Conservation (phyloP, 352 stramenopile genomes). For the Phytopythium boreale region DNA sequence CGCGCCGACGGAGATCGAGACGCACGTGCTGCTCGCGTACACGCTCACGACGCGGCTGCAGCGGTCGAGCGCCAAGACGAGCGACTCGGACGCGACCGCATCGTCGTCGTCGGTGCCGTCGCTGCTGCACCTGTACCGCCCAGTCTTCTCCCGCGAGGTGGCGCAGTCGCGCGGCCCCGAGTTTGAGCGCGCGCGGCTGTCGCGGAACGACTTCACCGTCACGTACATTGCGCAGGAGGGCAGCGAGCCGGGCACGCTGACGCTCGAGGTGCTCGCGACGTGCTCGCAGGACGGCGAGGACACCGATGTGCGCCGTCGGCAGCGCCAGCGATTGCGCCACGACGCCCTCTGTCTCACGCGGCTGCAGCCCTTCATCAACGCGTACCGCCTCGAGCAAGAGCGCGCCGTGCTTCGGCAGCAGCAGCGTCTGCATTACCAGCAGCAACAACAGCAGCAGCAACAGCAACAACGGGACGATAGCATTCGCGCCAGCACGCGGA, state of each 20-base stretch:
- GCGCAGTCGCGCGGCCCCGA: conserved; percentile 27
- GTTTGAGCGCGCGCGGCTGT: conserved; percentile 34
- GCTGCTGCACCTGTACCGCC: conserved; percentile 60
- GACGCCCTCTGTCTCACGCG: conserved; percentile 56
- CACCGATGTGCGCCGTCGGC: conserved; percentile 21
- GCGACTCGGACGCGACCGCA: conserved; percentile 14
- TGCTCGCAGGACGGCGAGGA: conserved; percentile 33
- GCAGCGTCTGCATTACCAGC: conserved; percentile 11
- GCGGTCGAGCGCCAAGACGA: conserved; percentile 46
- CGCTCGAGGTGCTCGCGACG: conserved; percentile 61
- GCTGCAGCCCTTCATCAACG: conserved; percentile 52
- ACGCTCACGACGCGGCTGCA: conserved; percentile 57
- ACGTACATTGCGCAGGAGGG: conserved; percentile 73
- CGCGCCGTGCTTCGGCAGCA: conserved; percentile 5
- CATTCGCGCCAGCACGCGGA: conserved; percentile 1
- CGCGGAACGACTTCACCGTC: conserved; percentile 46
- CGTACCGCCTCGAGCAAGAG: conserved; percentile 32
- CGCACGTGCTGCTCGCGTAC: conserved; percentile 62
- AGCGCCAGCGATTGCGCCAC: conserved; percentile 48
- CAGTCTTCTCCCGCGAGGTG: conserved; percentile 34
- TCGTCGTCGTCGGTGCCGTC: conserved; percentile 41
- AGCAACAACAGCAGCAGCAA: conserved; percentile 13
- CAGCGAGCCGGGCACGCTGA: conserved; percentile 23
- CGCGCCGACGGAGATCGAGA: conserved; percentile 24
- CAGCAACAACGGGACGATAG: conserved; percentile 23